A percentile compares a stretch with the other conserved stretches of the same genome.
Evolutionary conservation across 805 yeast species (phyloP).

Genomic region (Schwanniomyces polymorphus): DNA sequence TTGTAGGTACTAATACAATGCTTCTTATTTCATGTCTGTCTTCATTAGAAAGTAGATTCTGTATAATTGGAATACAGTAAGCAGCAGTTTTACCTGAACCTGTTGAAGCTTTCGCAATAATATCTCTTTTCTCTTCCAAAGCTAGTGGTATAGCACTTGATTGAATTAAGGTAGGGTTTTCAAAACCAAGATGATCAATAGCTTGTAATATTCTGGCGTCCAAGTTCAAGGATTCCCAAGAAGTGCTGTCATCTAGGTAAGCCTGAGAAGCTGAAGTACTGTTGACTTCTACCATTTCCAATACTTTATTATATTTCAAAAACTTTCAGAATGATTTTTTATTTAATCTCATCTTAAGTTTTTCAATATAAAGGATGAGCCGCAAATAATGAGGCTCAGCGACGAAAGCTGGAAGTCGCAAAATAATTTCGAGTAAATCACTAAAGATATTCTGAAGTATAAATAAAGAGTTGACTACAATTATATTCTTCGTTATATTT

Average conservation of each 20-base stretch:
- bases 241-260: conserved; percentile 66
- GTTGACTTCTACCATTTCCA: conserved; percentile 3
- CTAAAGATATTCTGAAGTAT: too few relatives aligned
- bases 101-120: conserved; percentile 90
- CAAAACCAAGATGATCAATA: conserved; percentile 73
- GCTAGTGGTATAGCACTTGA: conserved; percentile 91
- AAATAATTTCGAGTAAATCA: background rate
- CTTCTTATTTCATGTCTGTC: conserved; percentile 44
- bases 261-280: conserved; percentile 58
- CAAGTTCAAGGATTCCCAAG: conserved; percentile 74
- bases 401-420: background rate
- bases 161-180: conserved; percentile 87
- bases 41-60: conserved; percentile 58
- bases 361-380: conserved; percentile 2
- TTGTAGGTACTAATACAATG: conserved; percentile 86
- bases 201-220: conserved; percentile 88
- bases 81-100: conserved; percentile 97
- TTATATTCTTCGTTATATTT: too few relatives aligned
- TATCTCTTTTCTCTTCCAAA: conserved; percentile 83
- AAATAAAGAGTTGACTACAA: too few relatives aligned
- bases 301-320: background rate
- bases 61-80: conserved; percentile 82
- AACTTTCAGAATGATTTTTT: background rate
- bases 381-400: conserved; percentile 4
- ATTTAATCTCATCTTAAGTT: conserved; percentile 3